Evolutionary conservation across 169 alveolate species (phyloP).

Genomic region (Plasmodium gaboni): DNA sequence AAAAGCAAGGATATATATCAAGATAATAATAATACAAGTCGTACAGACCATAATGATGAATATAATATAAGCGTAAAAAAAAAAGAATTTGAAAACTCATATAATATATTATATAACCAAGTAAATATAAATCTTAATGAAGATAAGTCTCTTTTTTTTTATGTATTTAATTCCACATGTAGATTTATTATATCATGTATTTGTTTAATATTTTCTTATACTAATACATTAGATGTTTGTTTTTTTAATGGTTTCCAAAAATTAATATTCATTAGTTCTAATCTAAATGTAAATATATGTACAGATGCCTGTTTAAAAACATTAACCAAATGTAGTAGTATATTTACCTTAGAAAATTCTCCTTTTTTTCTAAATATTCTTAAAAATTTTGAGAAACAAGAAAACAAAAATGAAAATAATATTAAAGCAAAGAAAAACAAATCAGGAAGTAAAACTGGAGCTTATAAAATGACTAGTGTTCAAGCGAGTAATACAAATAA

Average conservation of each 20-base stretch:
- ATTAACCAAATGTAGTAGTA: slow-evolving; percentile 75
- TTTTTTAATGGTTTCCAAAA: slow-evolving; percentile 72
- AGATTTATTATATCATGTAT: slow-evolving; percentile 69
- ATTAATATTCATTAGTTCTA: slow-evolving; percentile 64
- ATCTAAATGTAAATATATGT: slow-evolving; percentile 61
- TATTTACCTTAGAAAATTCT: slow-evolving; percentile 70
- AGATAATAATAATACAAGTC: neutral
- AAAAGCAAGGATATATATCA: neutral
- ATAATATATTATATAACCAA: neutral
- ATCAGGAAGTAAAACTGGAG: slow-evolving; percentile 7
- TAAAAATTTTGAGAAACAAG: slow-evolving; percentile 54
- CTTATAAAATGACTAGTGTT: neutral
- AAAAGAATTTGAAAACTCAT: neutral
- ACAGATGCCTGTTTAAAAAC: slow-evolving; percentile 65
- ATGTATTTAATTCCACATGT: slow-evolving; percentile 69
- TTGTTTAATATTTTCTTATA: slow-evolving; percentile 67
- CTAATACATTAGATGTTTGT: slow-evolving; percentile 59
- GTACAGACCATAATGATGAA: neutral
- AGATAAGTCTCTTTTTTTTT: slow-evolving; percentile 22
- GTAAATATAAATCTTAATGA: slow-evolving; percentile 8
- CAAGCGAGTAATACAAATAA: slow-evolving; percentile 11
- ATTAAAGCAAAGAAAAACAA: slow-evolving; percentile 26
- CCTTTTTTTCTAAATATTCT: slow-evolving; percentile 72
- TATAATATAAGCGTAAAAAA: neutral
- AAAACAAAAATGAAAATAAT: slow-evolving; percentile 37